These are phyloP conservation scores for Singerocomus rubriflavus DNA, from an alignment of 1,284 basidiomycete genomes.

Conservation along the genomic window DNA sequence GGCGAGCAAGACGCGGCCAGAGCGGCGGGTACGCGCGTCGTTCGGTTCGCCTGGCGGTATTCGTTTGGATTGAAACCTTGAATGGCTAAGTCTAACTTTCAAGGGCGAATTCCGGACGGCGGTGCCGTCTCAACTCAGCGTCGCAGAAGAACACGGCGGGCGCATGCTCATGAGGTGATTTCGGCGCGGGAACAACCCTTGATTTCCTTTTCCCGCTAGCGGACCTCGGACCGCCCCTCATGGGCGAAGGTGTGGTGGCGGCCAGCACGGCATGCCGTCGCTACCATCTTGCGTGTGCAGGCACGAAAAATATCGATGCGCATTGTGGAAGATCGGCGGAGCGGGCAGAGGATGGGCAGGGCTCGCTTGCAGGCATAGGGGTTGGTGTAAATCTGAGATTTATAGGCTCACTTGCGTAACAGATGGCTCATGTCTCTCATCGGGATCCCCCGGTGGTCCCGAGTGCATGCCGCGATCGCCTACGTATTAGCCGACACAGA, in stretches of 20 bases:
- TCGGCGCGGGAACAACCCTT: not conserved
- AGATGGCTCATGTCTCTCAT: constrained; percentile 14
- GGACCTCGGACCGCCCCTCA: not conserved
- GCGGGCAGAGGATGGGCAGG: constrained; percentile 1
- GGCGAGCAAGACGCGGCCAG: constrained; percentile 1
- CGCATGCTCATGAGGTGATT: not conserved
- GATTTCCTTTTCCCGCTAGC: not conserved
- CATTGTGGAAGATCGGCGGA: constrained; percentile 8
- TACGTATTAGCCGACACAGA: constrained; percentile 20
- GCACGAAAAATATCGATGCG: too few species aligned
- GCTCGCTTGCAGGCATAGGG: constrained; percentile 22
- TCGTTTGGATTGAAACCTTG: constrained; percentile 16
- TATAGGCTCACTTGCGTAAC: constrained; percentile 22
- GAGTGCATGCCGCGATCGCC: constrained; percentile 20
- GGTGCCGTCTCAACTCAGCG: not conserved
- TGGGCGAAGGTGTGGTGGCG: too few species aligned
- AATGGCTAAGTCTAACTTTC: constrained; percentile 7
- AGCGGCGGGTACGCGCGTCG: constrained; percentile 9
- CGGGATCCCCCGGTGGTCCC: constrained; percentile 29
- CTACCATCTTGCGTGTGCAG: not conserved
- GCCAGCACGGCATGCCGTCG: too few species aligned
- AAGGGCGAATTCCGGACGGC: not conserved
- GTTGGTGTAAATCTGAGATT: constrained; percentile 30
- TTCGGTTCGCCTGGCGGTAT: constrained; percentile 11
- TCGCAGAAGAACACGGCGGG: not conserved